Conservation (phyloP, 2,329 filamentous ascomycete species). For the Thelonectria rubi region DNA sequence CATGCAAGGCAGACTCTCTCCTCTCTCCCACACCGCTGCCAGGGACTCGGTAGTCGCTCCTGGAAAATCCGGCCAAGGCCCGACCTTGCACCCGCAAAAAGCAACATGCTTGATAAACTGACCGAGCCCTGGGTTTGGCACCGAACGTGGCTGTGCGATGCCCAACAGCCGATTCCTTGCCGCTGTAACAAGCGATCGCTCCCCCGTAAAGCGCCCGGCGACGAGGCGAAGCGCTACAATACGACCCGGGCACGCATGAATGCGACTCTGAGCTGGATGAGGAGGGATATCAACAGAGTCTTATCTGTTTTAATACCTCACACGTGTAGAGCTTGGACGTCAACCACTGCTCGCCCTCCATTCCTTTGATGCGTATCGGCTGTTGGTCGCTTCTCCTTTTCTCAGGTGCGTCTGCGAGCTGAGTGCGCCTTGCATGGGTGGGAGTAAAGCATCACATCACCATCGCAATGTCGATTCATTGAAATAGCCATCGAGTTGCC, state of each 20-base stretch:
- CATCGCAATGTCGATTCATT: neutral
- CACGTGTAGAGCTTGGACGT: too few relatives aligned
- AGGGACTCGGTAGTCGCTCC: neutral
- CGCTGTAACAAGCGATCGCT: neutral
- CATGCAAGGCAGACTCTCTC: neutral
- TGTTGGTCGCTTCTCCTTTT: too few relatives aligned
- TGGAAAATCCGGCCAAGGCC: neutral
- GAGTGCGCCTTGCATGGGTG: constrained; percentile 12
- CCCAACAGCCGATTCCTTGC: neutral
- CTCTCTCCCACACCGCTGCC: neutral
- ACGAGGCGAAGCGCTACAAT: too few relatives aligned
- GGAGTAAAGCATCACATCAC: neutral
- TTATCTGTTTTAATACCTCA: too few relatives aligned
- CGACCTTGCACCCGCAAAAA: neutral
- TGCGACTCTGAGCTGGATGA: too few relatives aligned
- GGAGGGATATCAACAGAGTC: too few relatives aligned
- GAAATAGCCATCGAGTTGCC: constrained; percentile 3
- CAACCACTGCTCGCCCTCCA: too few relatives aligned
- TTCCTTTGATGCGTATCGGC: too few relatives aligned
- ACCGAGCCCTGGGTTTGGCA: neutral
- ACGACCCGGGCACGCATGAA: too few relatives aligned
- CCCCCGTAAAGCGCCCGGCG: neutral
- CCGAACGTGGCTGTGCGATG: neutral
- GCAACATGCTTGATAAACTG: neutral
- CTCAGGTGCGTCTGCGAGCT: neutral